Conservation (phyloP, 352 stramenopile species). For the Phytophthora citrophthora region DNA sequence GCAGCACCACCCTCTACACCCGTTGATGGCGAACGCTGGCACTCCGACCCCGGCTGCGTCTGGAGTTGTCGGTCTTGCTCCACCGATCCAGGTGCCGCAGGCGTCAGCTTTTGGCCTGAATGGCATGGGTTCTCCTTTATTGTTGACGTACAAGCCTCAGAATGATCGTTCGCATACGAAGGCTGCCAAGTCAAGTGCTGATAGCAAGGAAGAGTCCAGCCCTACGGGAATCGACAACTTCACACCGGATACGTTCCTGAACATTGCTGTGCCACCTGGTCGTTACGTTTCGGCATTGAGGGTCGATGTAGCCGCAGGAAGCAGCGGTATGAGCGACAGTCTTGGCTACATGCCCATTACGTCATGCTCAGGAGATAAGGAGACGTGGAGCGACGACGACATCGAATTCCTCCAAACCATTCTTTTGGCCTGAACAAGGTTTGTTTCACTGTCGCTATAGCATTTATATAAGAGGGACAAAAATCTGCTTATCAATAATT, state of each 20-base stretch:
- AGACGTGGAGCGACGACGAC: slow-evolving; percentile 84
- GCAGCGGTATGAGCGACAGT: slow-evolving; percentile 35
- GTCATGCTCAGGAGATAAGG: slow-evolving; percentile 50
- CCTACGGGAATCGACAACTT: slow-evolving; percentile 75
- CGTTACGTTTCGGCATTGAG: slow-evolving; percentile 9
- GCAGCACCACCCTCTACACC: slow-evolving; percentile 43
- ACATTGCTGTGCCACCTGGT: slow-evolving; percentile 31
- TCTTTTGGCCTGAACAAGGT: slow-evolving; percentile 53
- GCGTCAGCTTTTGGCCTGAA: slow-evolving; percentile 9
- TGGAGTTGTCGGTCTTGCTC: slow-evolving; percentile 28
- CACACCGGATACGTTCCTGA: slow-evolving; percentile 56
- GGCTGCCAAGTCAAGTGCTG: background rate
- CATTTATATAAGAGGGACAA: slow-evolving; percentile 38
- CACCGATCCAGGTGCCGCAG: slow-evolving; percentile 54
- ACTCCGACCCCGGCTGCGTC: background rate
- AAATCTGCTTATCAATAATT: slow-evolving; percentile 1
- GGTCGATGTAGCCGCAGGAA: slow-evolving; percentile 26
- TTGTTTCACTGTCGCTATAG: slow-evolving; percentile 35
- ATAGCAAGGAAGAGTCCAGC: slow-evolving; percentile 35
- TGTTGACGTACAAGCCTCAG: slow-evolving; percentile 26
- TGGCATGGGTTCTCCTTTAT: slow-evolving; percentile 10
- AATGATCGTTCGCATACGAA: background rate
- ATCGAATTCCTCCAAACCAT: slow-evolving; percentile 83
- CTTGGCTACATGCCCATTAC: slow-evolving; percentile 57
- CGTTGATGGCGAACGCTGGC: slow-evolving; percentile 16